A percentile compares a stretch with the other conserved stretches of the same genome.
Evolutionary conservation across 352 stramenopile species (phyloP).

Genomic region (Globisporangium alternatum): DNA sequence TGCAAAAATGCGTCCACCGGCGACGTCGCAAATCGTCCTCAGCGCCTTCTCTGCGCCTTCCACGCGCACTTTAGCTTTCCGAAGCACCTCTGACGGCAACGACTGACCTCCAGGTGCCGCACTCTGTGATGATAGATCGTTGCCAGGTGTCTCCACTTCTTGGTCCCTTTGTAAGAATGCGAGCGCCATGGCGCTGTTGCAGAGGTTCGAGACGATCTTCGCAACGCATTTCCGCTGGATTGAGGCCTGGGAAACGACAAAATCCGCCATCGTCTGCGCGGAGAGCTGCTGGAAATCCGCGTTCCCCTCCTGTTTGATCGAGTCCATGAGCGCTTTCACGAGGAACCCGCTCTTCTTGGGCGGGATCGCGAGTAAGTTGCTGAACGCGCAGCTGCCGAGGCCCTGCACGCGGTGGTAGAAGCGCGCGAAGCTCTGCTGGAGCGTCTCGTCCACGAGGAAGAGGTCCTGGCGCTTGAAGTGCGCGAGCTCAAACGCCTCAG

Average conservation of each 20-base stretch:
- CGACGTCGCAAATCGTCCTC: slow-evolving; percentile 32
- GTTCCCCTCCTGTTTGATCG: slow-evolving; percentile 63
- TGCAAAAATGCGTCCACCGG: slow-evolving; percentile 32
- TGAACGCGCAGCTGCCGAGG: slow-evolving; percentile 59
- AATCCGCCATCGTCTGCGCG: slow-evolving; percentile 49
- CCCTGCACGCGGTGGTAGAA: slow-evolving; percentile 61
- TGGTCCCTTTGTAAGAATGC: slow-evolving; percentile 18
- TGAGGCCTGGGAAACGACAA: slow-evolving; percentile 45
- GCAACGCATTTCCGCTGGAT: slow-evolving; percentile 66
- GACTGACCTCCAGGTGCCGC: no score
- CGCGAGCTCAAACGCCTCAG: slow-evolving; percentile 51
- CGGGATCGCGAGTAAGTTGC: slow-evolving; percentile 47
- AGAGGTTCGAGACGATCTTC: slow-evolving; percentile 82
- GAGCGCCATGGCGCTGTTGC: slow-evolving; percentile 54
- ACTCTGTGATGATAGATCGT: neutral
- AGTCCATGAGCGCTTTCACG: slow-evolving; percentile 77
- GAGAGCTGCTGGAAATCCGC: slow-evolving; percentile 41
- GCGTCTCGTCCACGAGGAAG: slow-evolving; percentile 69
- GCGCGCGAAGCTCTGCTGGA: slow-evolving; percentile 51
- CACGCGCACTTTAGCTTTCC: slow-evolving; percentile 37
- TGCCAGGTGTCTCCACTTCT: slow-evolving; percentile 11
- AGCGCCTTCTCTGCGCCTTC: slow-evolving; percentile 43
- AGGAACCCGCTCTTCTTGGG: slow-evolving; percentile 75
- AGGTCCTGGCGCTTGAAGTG: slow-evolving; percentile 83
- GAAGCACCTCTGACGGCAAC: slow-evolving; percentile 18